Conservation (phyloP, 2,329 filamentous ascomycete genomes). For the Diplodia sapinea region DNA sequence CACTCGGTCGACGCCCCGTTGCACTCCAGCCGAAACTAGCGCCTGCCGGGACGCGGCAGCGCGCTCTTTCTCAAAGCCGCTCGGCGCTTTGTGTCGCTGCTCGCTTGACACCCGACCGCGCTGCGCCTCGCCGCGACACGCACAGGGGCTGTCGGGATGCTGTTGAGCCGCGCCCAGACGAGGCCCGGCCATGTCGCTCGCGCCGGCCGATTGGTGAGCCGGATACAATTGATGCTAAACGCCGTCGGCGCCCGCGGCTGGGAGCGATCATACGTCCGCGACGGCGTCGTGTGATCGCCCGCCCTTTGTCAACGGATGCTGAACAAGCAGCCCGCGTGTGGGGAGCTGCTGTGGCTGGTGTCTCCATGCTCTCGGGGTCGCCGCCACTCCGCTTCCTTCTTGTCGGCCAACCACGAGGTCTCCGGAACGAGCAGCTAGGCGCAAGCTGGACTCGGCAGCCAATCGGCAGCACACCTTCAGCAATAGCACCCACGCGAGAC, state of each 20-base stretch:
- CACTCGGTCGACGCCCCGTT: constrained; percentile 68
- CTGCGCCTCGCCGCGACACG: constrained; percentile 18
- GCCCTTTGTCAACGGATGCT: constrained; percentile 5
- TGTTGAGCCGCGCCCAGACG: constrained; percentile 24
- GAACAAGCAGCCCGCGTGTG: constrained; percentile 5
- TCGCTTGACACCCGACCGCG: constrained; percentile 21
- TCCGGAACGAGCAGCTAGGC: constrained; percentile 8
- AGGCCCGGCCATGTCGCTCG: not conserved
- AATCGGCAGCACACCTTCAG: not conserved
- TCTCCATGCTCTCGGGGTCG: constrained; percentile 3
- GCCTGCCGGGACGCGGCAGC: constrained; percentile 47
- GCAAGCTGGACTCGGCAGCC: not conserved
- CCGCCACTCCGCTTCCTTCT: constrained; percentile 4
- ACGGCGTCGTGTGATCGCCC: constrained; percentile 17
- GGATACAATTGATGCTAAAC: constrained; percentile 4
- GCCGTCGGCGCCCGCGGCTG: constrained; percentile 1
- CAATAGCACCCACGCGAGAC: not conserved
- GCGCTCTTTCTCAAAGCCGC: not conserved
- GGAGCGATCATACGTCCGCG: constrained; percentile 4
- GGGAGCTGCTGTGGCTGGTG: constrained; percentile 22
- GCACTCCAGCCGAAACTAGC: constrained; percentile 63
- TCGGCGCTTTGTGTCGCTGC: not conserved
- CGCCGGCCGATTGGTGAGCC: constrained; percentile 20
- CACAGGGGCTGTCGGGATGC: constrained; percentile 14
- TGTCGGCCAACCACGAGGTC: constrained; percentile 8